Evolutionary conservation across 2,329 filamentous ascomycete genomes (phyloP).

Genomic region (Magnaporthiopsis rhizophila): DNA sequence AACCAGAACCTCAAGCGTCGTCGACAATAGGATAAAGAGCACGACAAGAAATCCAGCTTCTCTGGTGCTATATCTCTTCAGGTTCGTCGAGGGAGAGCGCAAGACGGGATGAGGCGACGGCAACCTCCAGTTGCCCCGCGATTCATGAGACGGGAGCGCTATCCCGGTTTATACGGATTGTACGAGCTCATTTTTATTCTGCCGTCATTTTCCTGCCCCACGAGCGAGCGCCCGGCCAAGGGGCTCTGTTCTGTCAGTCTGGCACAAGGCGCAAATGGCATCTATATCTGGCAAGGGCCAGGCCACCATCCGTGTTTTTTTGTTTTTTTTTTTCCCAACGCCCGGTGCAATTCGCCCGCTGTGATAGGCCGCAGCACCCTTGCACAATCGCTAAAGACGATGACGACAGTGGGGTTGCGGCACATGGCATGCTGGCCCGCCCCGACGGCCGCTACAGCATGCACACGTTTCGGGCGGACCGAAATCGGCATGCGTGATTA

Average conservation of each 20-base stretch:
- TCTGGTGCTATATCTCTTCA: background rate
- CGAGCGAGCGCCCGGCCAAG: background rate
- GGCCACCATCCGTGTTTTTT: too few relatives aligned
- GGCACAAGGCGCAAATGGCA: background rate
- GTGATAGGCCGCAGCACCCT: background rate
- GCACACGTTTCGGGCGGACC: too few relatives aligned
- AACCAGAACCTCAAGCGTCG: background rate
- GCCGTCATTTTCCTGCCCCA: background rate
- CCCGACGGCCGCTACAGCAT: background rate
- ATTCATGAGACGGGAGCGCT: background rate
- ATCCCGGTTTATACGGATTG: background rate
- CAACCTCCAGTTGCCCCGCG: too few relatives aligned
- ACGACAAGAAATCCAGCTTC: background rate
- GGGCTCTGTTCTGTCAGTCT: background rate
- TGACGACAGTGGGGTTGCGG: background rate
- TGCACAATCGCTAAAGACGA: background rate
- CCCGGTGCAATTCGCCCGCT: background rate
- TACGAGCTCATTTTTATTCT: background rate
- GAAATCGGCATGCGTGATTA: too few relatives aligned
- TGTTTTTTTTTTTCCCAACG: too few relatives aligned
- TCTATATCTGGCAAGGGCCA: background rate
- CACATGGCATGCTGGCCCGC: background rate
- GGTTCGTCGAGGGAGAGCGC: too few relatives aligned
- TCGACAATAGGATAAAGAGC: background rate
- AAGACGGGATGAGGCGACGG: too few relatives aligned